These are phyloP conservation scores for Saxophila tyrrhenica DNA, from an alignment of 495 filamentous ascomycete species.

Conservation along the genomic window DNA sequence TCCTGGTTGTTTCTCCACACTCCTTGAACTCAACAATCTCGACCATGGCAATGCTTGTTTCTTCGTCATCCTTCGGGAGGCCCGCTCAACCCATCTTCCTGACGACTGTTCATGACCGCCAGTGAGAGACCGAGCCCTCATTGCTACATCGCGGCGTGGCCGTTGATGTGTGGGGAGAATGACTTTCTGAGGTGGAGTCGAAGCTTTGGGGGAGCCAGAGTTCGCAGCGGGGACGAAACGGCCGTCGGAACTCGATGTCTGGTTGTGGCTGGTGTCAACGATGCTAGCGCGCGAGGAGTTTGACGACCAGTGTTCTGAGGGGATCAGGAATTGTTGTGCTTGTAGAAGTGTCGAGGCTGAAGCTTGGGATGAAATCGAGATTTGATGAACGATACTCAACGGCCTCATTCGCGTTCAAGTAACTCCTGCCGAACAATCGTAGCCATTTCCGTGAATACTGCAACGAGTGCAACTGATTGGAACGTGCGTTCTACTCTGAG, in stretches of 20 bases:
- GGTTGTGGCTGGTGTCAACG: background rate
- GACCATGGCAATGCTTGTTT: background rate
- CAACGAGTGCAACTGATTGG: slow-evolving; percentile 7
- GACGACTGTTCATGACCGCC: too few species aligned
- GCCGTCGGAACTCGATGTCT: background rate
- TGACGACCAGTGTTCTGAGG: background rate
- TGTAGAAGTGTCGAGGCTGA: too few species aligned
- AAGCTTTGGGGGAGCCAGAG: background rate
- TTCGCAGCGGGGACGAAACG: background rate
- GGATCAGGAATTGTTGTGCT: background rate
- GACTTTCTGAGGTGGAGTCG: background rate
- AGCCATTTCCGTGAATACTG: slow-evolving; percentile 2
- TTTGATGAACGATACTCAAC: background rate
- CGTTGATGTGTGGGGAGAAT: background rate
- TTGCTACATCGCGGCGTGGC: background rate
- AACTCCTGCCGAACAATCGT: slow-evolving; percentile 4
- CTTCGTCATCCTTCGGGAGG: too few species aligned
- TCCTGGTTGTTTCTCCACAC: background rate
- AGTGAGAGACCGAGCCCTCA: background rate
- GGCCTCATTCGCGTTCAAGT: background rate
- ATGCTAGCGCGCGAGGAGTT: background rate
- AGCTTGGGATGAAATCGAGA: too few species aligned
- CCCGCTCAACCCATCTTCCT: too few species aligned
- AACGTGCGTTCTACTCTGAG: slow-evolving; percentile 6
- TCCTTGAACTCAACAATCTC: background rate